A percentile compares a stretch with the other conserved stretches of the same genome.
Conservation (phyloP, 2,329 filamentous ascomycete species). For the Aspergillus udagawae region DNA sequence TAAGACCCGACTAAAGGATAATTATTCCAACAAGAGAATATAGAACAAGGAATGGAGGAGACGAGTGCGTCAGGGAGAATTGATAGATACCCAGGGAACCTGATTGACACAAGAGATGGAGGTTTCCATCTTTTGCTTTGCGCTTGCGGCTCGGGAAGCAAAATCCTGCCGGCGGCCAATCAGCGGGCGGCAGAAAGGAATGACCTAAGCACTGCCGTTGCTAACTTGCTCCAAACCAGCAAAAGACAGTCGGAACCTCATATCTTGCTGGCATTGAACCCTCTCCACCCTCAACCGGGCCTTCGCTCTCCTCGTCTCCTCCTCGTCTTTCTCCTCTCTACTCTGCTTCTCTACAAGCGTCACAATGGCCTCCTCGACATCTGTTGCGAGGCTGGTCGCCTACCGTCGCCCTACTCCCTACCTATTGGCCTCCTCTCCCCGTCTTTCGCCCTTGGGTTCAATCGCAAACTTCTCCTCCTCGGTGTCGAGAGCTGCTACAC, state of each 20-base stretch:
- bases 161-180: slow-evolving; percentile 38
- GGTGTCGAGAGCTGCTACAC: slow-evolving; percentile 60
- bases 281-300: slow-evolving; percentile 16
- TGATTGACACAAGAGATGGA: slow-evolving; percentile 14
- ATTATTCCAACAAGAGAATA: slow-evolving; percentile 9
- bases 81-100: slow-evolving; percentile 7
- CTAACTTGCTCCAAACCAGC: slow-evolving; percentile 19
- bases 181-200: slow-evolving; percentile 34
- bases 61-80: slow-evolving; percentile 14
- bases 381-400: slow-evolving; percentile 43
- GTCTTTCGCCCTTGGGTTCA: slow-evolving; percentile 35
- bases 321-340: slow-evolving; percentile 10
- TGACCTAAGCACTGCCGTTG: slow-evolving; percentile 33
- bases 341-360: slow-evolving; percentile 7
- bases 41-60: slow-evolving; percentile 16
- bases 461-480: slow-evolving; percentile 61
- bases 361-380: slow-evolving; percentile 44
- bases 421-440: slow-evolving; percentile 28
- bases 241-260: slow-evolving; percentile 25
- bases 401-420: slow-evolving; percentile 33
- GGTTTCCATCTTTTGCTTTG: slow-evolving; percentile 10
- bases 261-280: neutral
- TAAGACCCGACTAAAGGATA: slow-evolving; percentile 7
- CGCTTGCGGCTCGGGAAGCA: slow-evolving; percentile 31
- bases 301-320: slow-evolving; percentile 13